Base-by-base conservation (phyloP, 192 early-diverging fungal genomes). In the Allomyces macrogynus region DNA sequence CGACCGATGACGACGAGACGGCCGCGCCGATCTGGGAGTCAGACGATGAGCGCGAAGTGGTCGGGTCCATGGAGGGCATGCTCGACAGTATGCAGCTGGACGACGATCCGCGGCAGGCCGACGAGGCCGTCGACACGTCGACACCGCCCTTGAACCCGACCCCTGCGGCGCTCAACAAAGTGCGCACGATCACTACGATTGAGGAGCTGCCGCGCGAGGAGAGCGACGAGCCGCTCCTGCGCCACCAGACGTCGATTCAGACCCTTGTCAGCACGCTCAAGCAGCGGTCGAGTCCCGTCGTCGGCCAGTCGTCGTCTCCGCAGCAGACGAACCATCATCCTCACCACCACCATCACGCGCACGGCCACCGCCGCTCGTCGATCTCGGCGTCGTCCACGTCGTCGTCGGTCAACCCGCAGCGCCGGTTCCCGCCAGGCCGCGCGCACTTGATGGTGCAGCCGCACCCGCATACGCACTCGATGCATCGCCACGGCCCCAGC, bases 1-100 rank as follows among this genome's bases (percentile, higher is more conserved):
- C 71, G 54, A 62, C 75, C 25, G 72, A 72, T 62, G 75, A 73
- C 62, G 72, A 78, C 26, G 79, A 79, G 61, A n/a, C 16, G 9
- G 16, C 20, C 49, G 49, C 16, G 20, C 49, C 49, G 49, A 57
- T 57, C 16, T 57, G 49, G 49, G 49, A 57, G 16, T 57, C 49
- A 16, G 49, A 57, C 49, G 49, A 57, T n/a, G 49, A 57, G 49
- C 49, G 49, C 8, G 49, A 57, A n/a, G 20, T 57, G 12, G 49
- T 57, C 16, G 20, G 16, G 16, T 14, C 12, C 12, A 57, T 57
- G 49, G 49, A 57, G 49, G 49, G 49, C 49, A 57, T 57, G 49
- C 49, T 57, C 49, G 49, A 57, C 49, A 14, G 49, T 57, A 20
- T 57, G 16, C 49, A 57, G 49, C 49, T 57, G 0, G 49, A 57